Percentiles rank a stretch among this genome's conserved stretches.
Conservation (phyloP, 345 rosid genomes). For the Citrus sinensis region DVS_A1.0 CM039167.1:22547001-22547500, state of each 20-base stretch:
- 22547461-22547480: neutral
- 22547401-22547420: neutral
- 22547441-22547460: neutral
- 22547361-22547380: slow-evolving; percentile 87
- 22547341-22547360: slow-evolving; percentile 80
- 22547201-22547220: neutral
- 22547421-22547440: neutral
- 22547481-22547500: neutral
- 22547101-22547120: slow-evolving; percentile 83
- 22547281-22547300: slow-evolving; percentile 98
- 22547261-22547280: slow-evolving; percentile 94
- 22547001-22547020: slow-evolving; percentile 71
- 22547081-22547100: slow-evolving; percentile 91
- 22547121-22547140: slow-evolving; percentile 77
- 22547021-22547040: slow-evolving; percentile 90
- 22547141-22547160: neutral
- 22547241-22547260: slow-evolving; percentile 77
- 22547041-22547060: slow-evolving; percentile 93
- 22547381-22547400: slow-evolving; percentile 26
- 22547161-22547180: neutral
- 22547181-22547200: neutral
- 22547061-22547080: slow-evolving; percentile 99
- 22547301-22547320: slow-evolving; percentile 89
- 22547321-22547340: slow-evolving; percentile 97
- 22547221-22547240: slow-evolving; percentile 6